A percentile compares a stretch with the other conserved stretches of the same genome.
phyloP scores from a whole-genome alignment of 1,284 basidiomycete species.

The Hypsizygus ulmarius region DNA sequence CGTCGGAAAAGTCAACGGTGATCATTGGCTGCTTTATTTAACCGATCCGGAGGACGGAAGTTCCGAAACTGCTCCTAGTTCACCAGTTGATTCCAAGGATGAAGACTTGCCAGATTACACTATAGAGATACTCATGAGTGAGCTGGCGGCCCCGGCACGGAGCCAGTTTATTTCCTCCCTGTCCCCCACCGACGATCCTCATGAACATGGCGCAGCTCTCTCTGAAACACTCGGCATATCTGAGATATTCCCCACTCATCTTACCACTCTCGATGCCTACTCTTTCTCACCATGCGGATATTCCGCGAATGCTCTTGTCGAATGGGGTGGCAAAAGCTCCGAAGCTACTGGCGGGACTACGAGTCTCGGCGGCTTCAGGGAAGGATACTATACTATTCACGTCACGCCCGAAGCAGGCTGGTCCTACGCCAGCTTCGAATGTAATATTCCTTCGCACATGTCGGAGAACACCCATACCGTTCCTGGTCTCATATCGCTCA shows the following conservation, averaged over 20 bases:
- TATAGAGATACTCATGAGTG: conserved; percentile 98
- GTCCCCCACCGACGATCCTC: conserved; percentile 41
- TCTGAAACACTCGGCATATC: conserved; percentile 81
- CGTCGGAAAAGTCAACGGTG: conserved; percentile 96
- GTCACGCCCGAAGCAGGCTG: conserved; percentile 97
- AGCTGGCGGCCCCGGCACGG: conserved; percentile 77
- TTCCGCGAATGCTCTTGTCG: conserved; percentile 90
- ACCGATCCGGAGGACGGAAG: conserved; percentile 57
- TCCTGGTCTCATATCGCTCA: conserved; percentile 77
- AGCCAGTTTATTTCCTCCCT: conserved; percentile 75
- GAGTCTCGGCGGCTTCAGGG: conserved; percentile 37
- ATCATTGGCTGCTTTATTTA: conserved; percentile 98
- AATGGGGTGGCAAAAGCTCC: conserved; percentile 48
- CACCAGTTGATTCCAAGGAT: conserved; percentile 25
- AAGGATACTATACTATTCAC: conserved; percentile 98
- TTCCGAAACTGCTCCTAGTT: conserved; percentile 26
- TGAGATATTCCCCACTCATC: conserved; percentile 73
- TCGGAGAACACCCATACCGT: conserved; percentile 38
- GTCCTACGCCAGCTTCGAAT: conserved; percentile 98
- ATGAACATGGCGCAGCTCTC: conserved; percentile 65
- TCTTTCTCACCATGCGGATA: conserved; percentile 97
- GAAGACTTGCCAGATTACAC: conserved; percentile 73
- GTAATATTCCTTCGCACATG: conserved; percentile 77
- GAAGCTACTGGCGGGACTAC: not conserved
- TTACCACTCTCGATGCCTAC: conserved; percentile 89